A percentile compares a stretch with the other conserved stretches of the same genome.
Conservation (phyloP, 345 rosid genomes). For the Cardamine chenopodiifolia region DNA sequence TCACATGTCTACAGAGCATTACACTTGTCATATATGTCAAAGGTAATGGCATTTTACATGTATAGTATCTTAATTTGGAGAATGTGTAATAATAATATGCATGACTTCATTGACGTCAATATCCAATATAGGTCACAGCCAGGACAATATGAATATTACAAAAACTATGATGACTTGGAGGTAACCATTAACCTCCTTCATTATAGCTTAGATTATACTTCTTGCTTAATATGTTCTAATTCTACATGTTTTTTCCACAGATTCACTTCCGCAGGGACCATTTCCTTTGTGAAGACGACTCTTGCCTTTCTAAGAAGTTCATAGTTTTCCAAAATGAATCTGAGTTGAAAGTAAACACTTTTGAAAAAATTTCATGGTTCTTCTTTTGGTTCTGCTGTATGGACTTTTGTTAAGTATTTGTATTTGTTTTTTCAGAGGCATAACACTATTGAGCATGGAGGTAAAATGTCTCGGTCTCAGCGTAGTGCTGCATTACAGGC, state of each 20-base stretch:
- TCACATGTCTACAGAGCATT: constrained; percentile 93
- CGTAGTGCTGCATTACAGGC: constrained; percentile 97
- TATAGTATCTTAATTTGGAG: background rate
- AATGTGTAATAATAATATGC: background rate
- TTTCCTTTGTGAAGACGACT: constrained; percentile 92
- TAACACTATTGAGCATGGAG: constrained; percentile 89
- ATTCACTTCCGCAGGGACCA: constrained; percentile 89
- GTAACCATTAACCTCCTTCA: constrained; percentile 35
- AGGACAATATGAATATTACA: constrained; percentile 86
- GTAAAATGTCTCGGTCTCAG: constrained; percentile 90
- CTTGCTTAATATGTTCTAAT: constrained; percentile 23
- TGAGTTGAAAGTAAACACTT: constrained; percentile 77
- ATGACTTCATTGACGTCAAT: constrained; percentile 7
- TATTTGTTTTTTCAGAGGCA: constrained; percentile 68
- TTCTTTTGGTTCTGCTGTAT: constrained; percentile 4
- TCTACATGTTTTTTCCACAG: constrained; percentile 46
- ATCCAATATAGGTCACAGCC: constrained; percentile 73
- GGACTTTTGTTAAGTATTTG: background rate
- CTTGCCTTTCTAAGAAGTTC: constrained; percentile 89
- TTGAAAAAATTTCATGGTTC: background rate
- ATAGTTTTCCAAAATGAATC: constrained; percentile 80
- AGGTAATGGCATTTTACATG: constrained; percentile 50
- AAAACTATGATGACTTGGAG: constrained; percentile 92
- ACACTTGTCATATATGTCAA: constrained; percentile 91
- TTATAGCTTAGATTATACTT: background rate